Conservation (phyloP, 441 rosid species). For the Dalechampia spathulata region DNA sequence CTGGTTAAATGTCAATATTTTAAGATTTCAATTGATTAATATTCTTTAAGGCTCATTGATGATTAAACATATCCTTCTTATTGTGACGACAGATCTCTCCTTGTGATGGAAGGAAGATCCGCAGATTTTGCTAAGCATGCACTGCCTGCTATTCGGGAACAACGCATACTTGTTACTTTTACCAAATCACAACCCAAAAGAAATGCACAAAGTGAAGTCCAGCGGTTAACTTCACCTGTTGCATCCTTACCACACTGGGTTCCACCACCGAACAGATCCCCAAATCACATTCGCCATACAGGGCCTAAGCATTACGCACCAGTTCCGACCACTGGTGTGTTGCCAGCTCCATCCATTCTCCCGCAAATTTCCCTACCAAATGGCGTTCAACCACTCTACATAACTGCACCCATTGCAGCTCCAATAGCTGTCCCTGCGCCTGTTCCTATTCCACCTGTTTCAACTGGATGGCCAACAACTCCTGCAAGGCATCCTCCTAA, state of each 20-base stretch:
- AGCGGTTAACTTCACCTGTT: conserved; percentile 26
- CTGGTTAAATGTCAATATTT: too few relatives aligned
- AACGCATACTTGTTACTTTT: conserved; percentile 74
- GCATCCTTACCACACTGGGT: conserved; percentile 46
- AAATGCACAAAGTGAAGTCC: conserved; percentile 29
- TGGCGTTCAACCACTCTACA: conserved; percentile 46
- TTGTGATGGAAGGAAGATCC: conserved; percentile 68
- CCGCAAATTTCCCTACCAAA: conserved; percentile 51
- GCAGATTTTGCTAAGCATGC: conserved; percentile 79
- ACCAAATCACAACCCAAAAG: conserved; percentile 54
- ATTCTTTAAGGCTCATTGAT: too few relatives aligned
- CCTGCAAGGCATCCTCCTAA: conserved; percentile 53
- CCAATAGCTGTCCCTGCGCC: conserved; percentile 53
- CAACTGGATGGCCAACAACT: conserved; percentile 58
- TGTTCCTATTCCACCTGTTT: conserved; percentile 47
- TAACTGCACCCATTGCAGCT: conserved; percentile 40
- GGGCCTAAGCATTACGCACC: conserved; percentile 50
- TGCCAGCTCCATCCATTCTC: conserved; percentile 49
- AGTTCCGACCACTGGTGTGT: conserved; percentile 37
- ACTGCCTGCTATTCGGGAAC: conserved; percentile 52
- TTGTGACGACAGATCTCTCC: conserved; percentile 48
- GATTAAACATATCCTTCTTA: too few relatives aligned
- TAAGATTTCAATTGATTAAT: too few relatives aligned
- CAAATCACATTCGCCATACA: conserved; percentile 47
- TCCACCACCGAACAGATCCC: conserved; percentile 48